A percentile compares a stretch with the other conserved stretches of the same genome.
Conservation (phyloP, 2,329 filamentous ascomycete species). For the Rhynchosporium graminicola region DNA sequence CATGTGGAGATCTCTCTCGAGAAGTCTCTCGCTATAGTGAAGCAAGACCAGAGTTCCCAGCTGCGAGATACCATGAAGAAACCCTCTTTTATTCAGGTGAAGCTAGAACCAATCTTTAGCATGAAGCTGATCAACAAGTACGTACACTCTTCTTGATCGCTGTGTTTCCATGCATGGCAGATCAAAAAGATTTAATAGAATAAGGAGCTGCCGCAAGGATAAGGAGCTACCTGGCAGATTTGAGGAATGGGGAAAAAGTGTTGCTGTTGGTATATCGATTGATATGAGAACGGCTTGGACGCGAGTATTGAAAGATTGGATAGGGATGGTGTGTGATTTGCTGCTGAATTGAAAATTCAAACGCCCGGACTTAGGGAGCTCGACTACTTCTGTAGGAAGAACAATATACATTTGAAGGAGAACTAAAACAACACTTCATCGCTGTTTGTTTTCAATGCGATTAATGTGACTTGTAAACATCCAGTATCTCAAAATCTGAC, state of each 20-base stretch:
- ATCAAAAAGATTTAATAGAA: background rate
- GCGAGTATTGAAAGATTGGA: background rate
- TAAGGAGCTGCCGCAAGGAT: background rate
- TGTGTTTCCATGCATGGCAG: background rate
- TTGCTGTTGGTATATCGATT: background rate
- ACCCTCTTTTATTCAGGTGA: background rate
- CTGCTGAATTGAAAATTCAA: background rate
- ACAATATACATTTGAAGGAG: background rate
- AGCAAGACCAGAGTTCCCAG: background rate
- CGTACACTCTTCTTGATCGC: background rate
- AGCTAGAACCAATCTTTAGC: background rate
- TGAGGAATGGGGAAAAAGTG: background rate
- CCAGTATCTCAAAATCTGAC: background rate
- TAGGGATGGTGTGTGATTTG: conserved; percentile 4
- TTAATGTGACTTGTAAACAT: background rate
- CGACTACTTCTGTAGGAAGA: background rate
- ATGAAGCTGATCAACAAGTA: background rate
- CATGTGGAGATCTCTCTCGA: background rate
- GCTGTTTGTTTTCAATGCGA: background rate
- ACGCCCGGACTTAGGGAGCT: background rate
- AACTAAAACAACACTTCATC: background rate
- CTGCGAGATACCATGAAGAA: background rate
- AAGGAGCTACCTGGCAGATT: background rate
- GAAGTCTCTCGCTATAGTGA: background rate
- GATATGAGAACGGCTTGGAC: conserved; percentile 1